These are phyloP conservation scores for Claviceps humidiphila DNA, from an alignment of 2,329 filamentous ascomycete species.

Conservation along the genomic window DNA sequence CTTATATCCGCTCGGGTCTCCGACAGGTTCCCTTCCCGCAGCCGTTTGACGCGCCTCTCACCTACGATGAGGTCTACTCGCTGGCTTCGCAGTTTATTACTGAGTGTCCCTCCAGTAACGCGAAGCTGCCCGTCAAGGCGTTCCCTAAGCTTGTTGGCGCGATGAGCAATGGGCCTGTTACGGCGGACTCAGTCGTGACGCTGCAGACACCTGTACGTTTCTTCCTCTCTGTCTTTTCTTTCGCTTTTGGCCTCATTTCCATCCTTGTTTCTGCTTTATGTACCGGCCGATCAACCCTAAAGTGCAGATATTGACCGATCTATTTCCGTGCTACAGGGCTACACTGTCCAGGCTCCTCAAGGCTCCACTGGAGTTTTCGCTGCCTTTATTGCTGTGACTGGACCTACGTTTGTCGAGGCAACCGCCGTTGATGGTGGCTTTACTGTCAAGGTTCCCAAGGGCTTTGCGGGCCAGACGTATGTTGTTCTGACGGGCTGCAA, in stretches of 20 bases:
- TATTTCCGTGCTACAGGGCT: neutral
- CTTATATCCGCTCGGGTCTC: conserved; percentile 41
- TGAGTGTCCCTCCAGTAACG: conserved; percentile 40
- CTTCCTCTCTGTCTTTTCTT: neutral
- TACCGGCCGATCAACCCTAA: too few species aligned
- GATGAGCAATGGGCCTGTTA: neutral
- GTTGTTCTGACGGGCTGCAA: conserved; percentile 21
- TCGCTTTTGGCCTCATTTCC: neutral
- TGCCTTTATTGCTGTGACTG: conserved; percentile 6
- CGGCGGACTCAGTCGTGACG: neutral
- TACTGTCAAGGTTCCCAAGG: conserved; percentile 9
- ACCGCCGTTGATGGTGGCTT: conserved; percentile 4
- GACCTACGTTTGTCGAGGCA: conserved; percentile 5
- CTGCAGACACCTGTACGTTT: neutral
- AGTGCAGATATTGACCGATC: too few species aligned
- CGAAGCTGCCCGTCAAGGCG: conserved; percentile 43
- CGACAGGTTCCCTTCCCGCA: conserved; percentile 40
- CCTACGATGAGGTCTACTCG: conserved; percentile 46
- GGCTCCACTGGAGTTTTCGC: conserved; percentile 1
- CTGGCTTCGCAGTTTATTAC: conserved; percentile 51
- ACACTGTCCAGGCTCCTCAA: conserved; percentile 1
- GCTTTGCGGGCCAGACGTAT: conserved; percentile 21
- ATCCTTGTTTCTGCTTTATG: too few species aligned
- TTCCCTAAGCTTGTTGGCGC: conserved; percentile 35
- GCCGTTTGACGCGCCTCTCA: conserved; percentile 46